Evolutionary conservation across 2,329 filamentous ascomycete genomes (phyloP).

Genomic region (Sporothrix schenckii): DNA sequence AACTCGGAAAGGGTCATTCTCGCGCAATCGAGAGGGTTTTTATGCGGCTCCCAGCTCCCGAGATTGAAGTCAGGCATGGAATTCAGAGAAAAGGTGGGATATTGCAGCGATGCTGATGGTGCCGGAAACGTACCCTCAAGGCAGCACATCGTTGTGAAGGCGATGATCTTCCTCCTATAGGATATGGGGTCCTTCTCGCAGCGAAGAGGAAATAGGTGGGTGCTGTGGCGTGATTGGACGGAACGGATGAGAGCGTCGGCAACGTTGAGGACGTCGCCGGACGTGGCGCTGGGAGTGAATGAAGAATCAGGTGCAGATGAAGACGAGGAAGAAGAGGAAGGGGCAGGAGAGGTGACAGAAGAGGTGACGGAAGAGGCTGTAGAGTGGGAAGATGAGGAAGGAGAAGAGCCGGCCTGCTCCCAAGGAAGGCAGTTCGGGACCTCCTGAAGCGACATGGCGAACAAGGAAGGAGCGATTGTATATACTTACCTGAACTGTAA

Average conservation of each 20-base stretch:
- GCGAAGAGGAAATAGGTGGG: background rate
- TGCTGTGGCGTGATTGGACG: background rate
- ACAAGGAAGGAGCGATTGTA: background rate
- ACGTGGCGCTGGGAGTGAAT: background rate
- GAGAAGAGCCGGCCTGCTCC: background rate
- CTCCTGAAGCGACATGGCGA: background rate
- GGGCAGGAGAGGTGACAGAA: background rate
- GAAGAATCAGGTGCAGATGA: background rate
- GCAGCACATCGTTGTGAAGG: background rate
- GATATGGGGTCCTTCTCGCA: too few species aligned
- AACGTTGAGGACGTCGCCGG: background rate
- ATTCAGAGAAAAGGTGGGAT: background rate
- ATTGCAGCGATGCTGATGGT: background rate
- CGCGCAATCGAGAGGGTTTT: background rate
- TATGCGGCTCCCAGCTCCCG: background rate
- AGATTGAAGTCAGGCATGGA: too few species aligned
- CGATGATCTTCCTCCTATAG: too few species aligned
- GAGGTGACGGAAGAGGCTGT: background rate
- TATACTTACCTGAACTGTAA: background rate
- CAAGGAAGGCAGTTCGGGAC: background rate
- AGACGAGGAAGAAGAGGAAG: background rate
- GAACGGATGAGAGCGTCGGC: background rate
- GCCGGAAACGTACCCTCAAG: background rate
- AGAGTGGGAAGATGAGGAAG: background rate
- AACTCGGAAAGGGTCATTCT: conserved; percentile 14